phyloP scores from a whole-genome alignment of 768 basidiomycete species.

The Leccinum fibrillosum region DNA sequence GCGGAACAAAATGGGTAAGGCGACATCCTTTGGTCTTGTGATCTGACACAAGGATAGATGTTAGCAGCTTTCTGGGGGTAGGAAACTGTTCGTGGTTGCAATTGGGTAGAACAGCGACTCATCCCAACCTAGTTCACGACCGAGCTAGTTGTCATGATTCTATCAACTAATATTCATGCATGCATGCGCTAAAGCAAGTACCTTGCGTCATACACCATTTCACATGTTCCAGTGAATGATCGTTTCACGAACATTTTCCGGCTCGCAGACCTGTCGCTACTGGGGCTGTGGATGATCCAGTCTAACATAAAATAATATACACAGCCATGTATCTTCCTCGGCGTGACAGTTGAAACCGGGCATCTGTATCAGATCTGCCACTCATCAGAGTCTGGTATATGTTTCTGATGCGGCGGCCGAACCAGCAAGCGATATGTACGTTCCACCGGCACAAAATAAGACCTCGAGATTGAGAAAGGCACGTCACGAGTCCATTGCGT shows the following conservation, averaged over 20 bases:
- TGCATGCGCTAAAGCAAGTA: neutral
- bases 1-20: neutral
- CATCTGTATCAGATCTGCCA: neutral
- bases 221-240: neutral
- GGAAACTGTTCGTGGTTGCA: neutral
- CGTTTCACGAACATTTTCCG: neutral
- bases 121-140: neutral
- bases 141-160: neutral
- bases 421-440: too few species aligned
- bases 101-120: neutral
- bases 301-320: neutral
- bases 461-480: too few species aligned
- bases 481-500: too few species aligned
- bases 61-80: neutral
- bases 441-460: neutral
- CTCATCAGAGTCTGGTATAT: neutral
- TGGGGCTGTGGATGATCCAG: neutral
- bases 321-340: neutral
- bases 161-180: neutral
- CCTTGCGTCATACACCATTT: neutral
- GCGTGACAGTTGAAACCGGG: neutral
- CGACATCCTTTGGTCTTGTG: neutral
- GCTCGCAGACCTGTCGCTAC: neutral
- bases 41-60: neutral
- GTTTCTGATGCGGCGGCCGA: neutral